Conservation (phyloP, 1,284 basidiomycete genomes). For the Heliocybe sulcata region DNA sequence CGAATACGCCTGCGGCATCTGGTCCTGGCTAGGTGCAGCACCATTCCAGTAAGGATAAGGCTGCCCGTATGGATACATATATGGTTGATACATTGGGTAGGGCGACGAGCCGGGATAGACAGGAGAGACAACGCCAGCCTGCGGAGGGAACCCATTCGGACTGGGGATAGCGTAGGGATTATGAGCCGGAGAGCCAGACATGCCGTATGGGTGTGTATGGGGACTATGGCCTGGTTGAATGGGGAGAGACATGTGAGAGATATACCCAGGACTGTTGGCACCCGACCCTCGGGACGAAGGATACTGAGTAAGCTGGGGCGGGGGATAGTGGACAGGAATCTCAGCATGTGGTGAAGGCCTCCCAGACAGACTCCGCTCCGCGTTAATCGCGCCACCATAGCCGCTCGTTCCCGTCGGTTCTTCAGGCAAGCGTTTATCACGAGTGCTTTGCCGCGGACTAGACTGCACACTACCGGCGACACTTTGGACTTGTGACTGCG, state of each 20-base stretch:
- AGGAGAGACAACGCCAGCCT: slow-evolving; percentile 10
- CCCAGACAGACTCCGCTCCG: slow-evolving; percentile 15
- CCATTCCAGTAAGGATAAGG: slow-evolving; percentile 10
- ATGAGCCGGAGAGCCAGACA: slow-evolving; percentile 15
- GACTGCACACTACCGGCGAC: slow-evolving; percentile 34
- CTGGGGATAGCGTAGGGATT: slow-evolving; percentile 17
- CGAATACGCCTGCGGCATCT: slow-evolving; percentile 4
- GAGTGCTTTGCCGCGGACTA: slow-evolving; percentile 28
- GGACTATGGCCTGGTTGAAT: slow-evolving; percentile 13
- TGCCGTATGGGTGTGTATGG: not conserved
- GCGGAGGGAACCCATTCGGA: slow-evolving; percentile 9
- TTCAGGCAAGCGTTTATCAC: slow-evolving; percentile 20
- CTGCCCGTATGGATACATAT: slow-evolving; percentile 21
- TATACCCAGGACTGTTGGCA: slow-evolving; percentile 2
- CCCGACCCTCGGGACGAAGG: not conserved
- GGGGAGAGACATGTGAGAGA: slow-evolving; percentile 8
- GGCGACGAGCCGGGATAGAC: slow-evolving; percentile 21
- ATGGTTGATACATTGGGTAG: slow-evolving; percentile 23
- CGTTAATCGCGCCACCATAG: not conserved
- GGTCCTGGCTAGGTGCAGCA: not conserved
- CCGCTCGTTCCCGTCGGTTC: slow-evolving; percentile 10
- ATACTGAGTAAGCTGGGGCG: slow-evolving; percentile 2
- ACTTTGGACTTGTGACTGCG: slow-evolving; percentile 33
- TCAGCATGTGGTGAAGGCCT: slow-evolving; percentile 16
- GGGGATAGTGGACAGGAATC: slow-evolving; percentile 13